Evolutionary conservation across 2,329 filamentous ascomycete genomes (phyloP), one percentile per base, ranked within the genome.

Genomic region (Trichophyton verrucosum): DNA sequence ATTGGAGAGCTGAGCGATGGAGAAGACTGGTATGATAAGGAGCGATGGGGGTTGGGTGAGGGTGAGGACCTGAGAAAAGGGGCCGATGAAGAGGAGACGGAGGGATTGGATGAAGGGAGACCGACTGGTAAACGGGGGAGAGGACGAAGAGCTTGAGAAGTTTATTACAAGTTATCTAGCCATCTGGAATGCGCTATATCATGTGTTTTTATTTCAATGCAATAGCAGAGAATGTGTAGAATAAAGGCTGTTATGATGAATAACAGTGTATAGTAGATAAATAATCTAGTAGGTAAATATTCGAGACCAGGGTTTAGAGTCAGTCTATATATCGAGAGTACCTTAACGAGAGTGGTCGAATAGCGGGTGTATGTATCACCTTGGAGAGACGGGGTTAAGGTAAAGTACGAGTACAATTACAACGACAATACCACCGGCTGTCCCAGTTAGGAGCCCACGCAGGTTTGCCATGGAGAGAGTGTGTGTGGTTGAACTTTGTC

Each of bases 1-100:
- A 72, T 85, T 15, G 82, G 82, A 3, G 83, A 86, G 68, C 81
- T 86, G 82, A 85, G 81, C 59, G 84, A 86, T 66, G 83, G 84
- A 1, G 84, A 86, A 71, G 84, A 86, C 66, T 86, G 84, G 84
- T 84, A 84, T 65, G 84, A 86, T 66, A 74, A 77, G 20, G 80
- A 82, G 60, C 80, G 82, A 66, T 86, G 82, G 83, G 78, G 78
- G 0, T 70, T 86, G n/a, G 68, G 66, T 2, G 73, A 75, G 40
- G 79, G 80, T 0, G 80, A 81, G 49, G 79, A 81, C 61, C 69
- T 86, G 59, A 79, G 80, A 64, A 86, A 86, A 68, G 83, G 83
- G 0, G 80, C 81, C 44, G 80, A 83, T 61, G 78, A 80, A 61
- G 83, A 86, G 65, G 83, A 86, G 64, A 80, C 82, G 36, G 81